A percentile compares a stretch with the other conserved stretches of the same genome.
These are phyloP conservation scores for Fomitopsis palustris DNA, from an alignment of 1,284 basidiomycete genomes.

Conservation along the genomic window DNA sequence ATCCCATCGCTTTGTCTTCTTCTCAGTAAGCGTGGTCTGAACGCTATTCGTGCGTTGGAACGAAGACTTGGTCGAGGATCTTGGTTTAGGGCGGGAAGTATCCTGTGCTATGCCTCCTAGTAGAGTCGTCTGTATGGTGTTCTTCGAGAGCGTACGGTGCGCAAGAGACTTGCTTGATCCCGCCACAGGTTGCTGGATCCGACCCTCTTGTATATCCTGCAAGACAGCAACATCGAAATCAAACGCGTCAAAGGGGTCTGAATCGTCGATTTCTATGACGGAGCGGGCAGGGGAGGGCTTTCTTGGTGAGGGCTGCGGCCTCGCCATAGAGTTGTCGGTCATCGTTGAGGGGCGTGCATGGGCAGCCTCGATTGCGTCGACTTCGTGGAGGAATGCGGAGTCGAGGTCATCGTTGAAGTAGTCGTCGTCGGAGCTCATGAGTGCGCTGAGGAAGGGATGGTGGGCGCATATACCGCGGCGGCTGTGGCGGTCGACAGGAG, in stretches of 20 bases:
- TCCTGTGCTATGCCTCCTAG: slow-evolving; percentile 51
- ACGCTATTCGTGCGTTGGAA: slow-evolving; percentile 37
- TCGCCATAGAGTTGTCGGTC: background rate
- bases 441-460: background rate
- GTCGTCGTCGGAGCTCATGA: slow-evolving; percentile 63
- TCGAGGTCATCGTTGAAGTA: slow-evolving; percentile 64
- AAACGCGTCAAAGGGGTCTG: slow-evolving; percentile 51
- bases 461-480: background rate
- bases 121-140: slow-evolving; percentile 60
- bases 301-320: background rate
- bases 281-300: slow-evolving; percentile 16
- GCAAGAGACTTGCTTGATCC: slow-evolving; percentile 36
- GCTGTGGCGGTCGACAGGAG: background rate
- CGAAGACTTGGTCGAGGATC: slow-evolving; percentile 25
- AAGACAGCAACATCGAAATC: slow-evolving; percentile 55
- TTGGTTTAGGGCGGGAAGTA: slow-evolving; percentile 29
- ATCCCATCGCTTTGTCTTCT: slow-evolving; percentile 82
- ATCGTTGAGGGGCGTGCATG: slow-evolving; percentile 22
- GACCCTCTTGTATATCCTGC: slow-evolving; percentile 39
- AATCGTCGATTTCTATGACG: slow-evolving; percentile 37
- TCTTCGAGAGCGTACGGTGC: slow-evolving; percentile 21
- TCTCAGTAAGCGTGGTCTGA: slow-evolving; percentile 46
- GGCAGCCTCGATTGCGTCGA: slow-evolving; percentile 67
- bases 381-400: slow-evolving; percentile 44
- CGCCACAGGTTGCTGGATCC: slow-evolving; percentile 19